phyloP scores from a whole-genome alignment of 768 basidiomycete genomes.

The Daedaleopsis nitida region DNA sequence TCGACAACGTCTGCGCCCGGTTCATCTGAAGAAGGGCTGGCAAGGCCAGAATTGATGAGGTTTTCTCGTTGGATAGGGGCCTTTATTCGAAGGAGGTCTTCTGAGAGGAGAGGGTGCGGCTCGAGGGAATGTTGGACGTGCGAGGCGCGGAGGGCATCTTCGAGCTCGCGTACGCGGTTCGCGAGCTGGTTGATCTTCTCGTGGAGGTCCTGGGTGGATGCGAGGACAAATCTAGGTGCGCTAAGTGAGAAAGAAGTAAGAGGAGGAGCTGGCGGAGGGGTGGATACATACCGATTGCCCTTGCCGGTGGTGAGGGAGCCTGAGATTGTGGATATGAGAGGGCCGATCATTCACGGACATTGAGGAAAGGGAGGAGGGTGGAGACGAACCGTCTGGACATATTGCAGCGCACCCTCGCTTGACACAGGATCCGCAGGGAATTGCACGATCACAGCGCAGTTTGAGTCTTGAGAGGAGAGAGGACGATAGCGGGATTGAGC shows the following conservation, averaged over 20 bases:
- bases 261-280: constrained; percentile 3
- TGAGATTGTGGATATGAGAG: constrained; percentile 29
- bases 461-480: constrained; percentile 48
- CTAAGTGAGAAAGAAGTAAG: constrained; percentile 13
- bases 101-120: constrained; percentile 65
- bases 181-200: constrained; percentile 79
- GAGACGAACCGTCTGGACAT: constrained; percentile 68
- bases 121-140: constrained; percentile 62
- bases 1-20: constrained; percentile 75
- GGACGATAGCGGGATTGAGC: constrained; percentile 12
- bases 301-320: constrained; percentile 81
- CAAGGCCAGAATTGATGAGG: constrained; percentile 42
- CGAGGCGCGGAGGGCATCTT: constrained; percentile 65
- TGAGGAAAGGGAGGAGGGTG: constrained; percentile 4
- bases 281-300: constrained; percentile 65
- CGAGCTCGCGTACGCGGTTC: constrained; percentile 73
- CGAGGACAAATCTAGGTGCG: constrained; percentile 66
- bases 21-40: constrained; percentile 48
- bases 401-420: constrained; percentile 82
- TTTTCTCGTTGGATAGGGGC: constrained; percentile 72
- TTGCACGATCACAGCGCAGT: constrained; percentile 71
- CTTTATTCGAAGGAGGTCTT: constrained; percentile 75
- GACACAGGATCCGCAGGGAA: constrained; percentile 80
- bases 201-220: constrained; percentile 78
- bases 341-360: constrained; percentile 9